Base-by-base conservation (phyloP, 495 filamentous ascomycete genomes). In the Parachaetomium inaequale region DNA sequence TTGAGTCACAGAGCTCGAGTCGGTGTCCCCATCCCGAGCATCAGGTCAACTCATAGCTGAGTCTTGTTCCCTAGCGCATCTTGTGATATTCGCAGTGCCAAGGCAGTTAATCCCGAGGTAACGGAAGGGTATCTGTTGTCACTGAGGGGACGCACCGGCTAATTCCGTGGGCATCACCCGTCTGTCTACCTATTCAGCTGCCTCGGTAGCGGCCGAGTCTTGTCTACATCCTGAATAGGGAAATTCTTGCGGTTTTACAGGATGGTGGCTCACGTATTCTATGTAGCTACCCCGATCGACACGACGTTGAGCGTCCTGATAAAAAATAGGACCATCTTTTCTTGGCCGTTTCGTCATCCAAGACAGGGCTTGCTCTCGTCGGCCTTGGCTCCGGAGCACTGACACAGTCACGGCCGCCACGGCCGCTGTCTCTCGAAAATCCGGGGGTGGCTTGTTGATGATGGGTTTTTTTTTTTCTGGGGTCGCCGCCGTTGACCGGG, bases 391-490 rank as follows among this genome's bases (percentile, higher is more conserved):
- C 54, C 10, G 38, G 25, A 36, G 52, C 19, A 38, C 52, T 38
- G 21, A 40, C 26, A 21, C 46, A 10, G 17, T 26, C 31, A 19
- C 15, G n/a, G 17, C 7, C 34, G 11, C 7, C 15, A 23, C 21
- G 12, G 19, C n/a, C 31, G 21, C 6, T 31, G 58, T 43, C 25
- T 32, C 58, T 54, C 11, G 49, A 32, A 54, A 61, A 62, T 55
- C 59, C 21, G 52, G 59, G 59, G 51, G 56, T 58, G 56, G 56
- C 56, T 58, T 36, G 31, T 11, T 21, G n/a, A 49, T 49, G 25
- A n/a, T n/a, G 8, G 5, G 19, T 19, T 1, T n/a, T 45, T n/a
- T n/a, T n/a, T n/a, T n/a, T n/a, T n/a, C n/a, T n/a, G n/a, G 57
- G 31, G 21, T 49, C 31, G n/a, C 45, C 25, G 58, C 17, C 23